Conservation (phyloP, 1,284 basidiomycete genomes). For the Cutaneotrichosporon mucoides region DNA sequence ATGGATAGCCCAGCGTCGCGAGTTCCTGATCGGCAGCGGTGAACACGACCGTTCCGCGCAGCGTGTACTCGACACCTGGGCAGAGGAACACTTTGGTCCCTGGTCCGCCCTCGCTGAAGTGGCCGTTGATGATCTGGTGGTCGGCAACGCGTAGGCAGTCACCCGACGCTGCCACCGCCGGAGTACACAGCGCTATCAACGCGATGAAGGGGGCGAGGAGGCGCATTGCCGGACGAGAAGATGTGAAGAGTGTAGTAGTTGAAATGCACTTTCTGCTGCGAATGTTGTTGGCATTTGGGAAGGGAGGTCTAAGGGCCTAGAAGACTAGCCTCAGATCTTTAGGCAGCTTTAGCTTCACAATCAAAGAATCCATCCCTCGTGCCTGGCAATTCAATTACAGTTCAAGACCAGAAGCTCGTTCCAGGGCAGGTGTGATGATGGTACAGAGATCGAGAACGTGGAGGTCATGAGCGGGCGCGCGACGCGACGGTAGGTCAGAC, state of each 20-base stretch:
- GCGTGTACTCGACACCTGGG: conserved; percentile 45
- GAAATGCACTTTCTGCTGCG: no score
- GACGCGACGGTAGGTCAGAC: no score
- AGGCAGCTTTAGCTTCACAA: no score
- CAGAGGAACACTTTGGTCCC: conserved; percentile 51
- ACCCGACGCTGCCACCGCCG: neutral
- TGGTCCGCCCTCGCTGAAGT: conserved; percentile 47
- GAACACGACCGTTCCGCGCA: conserved; percentile 51
- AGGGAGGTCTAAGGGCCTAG: no score
- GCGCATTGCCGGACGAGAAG: neutral
- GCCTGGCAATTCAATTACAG: neutral
- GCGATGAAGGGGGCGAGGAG: neutral
- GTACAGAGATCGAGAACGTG: no score
- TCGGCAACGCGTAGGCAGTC: conserved; percentile 41
- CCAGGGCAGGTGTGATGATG: no score
- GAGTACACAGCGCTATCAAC: neutral
- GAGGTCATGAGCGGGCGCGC: no score
- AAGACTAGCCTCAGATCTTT: no score
- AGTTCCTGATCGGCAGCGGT: conserved; percentile 52
- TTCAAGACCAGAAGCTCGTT: no score
- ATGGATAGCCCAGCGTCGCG: conserved; percentile 51
- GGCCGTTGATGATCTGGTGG: conserved; percentile 40
- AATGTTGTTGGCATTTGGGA: no score
- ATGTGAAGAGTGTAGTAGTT: neutral
- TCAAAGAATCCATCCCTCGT: neutral